Conservation (phyloP, 2,329 filamentous ascomycete species). For the Chaetomiaceae sp. region DNA sequence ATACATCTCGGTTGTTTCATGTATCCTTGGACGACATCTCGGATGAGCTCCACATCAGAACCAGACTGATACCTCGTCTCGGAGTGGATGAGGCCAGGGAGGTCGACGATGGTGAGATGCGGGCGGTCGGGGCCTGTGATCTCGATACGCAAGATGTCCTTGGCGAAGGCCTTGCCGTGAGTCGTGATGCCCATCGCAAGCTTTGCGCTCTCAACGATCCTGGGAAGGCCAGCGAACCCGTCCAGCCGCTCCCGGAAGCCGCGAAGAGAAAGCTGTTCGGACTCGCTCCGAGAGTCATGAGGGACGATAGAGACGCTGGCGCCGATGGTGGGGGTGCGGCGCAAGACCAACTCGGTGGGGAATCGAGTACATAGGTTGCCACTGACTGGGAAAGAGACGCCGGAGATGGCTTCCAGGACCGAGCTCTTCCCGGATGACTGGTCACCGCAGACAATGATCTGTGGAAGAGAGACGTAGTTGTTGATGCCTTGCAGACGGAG, state of each 20-base stretch:
- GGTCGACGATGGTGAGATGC: constrained; percentile 50
- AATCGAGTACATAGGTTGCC: constrained; percentile 23
- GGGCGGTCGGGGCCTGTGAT: constrained; percentile 37
- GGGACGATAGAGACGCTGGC: constrained; percentile 23
- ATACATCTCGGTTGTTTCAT: constrained; percentile 49
- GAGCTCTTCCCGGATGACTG: constrained; percentile 57
- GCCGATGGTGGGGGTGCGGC: constrained; percentile 12
- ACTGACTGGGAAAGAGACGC: constrained; percentile 21
- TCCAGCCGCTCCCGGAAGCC: constrained; percentile 14
- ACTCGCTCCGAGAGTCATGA: constrained; percentile 1
- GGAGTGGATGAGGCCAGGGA: constrained; percentile 45
- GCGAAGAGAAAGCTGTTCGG: constrained; percentile 1
- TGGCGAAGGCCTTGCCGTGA: constrained; percentile 32
- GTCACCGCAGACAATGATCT: constrained; percentile 55
- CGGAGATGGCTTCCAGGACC: constrained; percentile 22
- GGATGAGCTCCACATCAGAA: constrained; percentile 37
- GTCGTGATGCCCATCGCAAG: constrained; percentile 41
- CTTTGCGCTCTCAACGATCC: constrained; percentile 31
- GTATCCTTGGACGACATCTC: constrained; percentile 44
- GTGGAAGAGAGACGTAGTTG: constrained; percentile 38
- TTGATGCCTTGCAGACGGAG: constrained; percentile 35
- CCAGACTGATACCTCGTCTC: constrained; percentile 37
- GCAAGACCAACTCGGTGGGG: constrained; percentile 23
- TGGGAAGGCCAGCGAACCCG: constrained; percentile 15
- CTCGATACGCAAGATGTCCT: constrained; percentile 39